Base-by-base conservation (phyloP, 345 rosid species). In the Turritis glabra region DNA sequence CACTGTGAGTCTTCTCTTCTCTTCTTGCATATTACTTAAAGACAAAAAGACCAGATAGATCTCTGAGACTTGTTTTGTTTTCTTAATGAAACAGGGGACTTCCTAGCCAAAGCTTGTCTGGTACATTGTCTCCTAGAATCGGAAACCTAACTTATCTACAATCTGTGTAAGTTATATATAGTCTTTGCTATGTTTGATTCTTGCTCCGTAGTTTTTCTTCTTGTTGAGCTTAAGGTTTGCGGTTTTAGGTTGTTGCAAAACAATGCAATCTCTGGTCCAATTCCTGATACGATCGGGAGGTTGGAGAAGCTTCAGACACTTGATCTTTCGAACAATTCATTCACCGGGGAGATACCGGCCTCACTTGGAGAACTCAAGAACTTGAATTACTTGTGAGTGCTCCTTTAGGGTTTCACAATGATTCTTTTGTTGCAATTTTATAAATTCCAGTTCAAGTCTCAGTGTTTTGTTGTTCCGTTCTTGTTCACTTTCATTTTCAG, bases 91-190 rank as follows among this genome's bases (percentile, higher is more conserved):
- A 72, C 86, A 96, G 99, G 71, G 99, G 88, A 59, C 88, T 96
- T 81, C 99, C 97, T 19, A 92, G 97, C 65, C 99, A 92, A 83
- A 87, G 87, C 84, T 78, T 95, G 73, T 90, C 97, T n/a, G 99
- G 99, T 73, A 87, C 89, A 64, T 81, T 96, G 71, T 90, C 97
- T 69, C 89, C 96, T 11, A 80, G 81, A 53, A 90, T 96, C 41
- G 99, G 93, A 50, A 92, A 92, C 83, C 96, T 96, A 43, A 83
- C 88, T 8, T 70, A 88, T 81, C 79, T 96, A 79, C 96, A 89
- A 74, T 82, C 96, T 46, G 97, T 96, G 99, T 92, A 86, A 79
- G 91, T 78, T 54, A 35, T 53, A 12, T 75, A 3, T 63, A 79
- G 52, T 61, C 29, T 52, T 64, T 62, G 21, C 29, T 65, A 40